These are phyloP conservation scores for Pseudoscleropodium purum DNA, from an alignment of 225 moss, liverwort and hornwort genomes.

Conservation along the genomic window DNA sequence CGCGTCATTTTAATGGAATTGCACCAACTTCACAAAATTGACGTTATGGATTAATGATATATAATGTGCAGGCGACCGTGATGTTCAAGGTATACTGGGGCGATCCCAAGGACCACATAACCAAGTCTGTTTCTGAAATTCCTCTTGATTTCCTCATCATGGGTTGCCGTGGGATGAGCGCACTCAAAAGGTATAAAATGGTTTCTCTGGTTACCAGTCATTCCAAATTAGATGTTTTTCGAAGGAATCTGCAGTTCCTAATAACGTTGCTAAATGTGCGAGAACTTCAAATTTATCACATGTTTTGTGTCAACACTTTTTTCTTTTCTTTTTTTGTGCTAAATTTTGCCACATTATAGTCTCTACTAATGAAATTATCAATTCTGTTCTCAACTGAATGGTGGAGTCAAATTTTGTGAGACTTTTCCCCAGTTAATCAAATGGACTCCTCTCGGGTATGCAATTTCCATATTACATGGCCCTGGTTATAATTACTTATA, in stretches of 20 bases:
- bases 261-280: not conserved
- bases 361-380: not conserved
- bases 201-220: not conserved
- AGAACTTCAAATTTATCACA: not conserved
- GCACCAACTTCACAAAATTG: no score
- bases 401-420: not conserved
- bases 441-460: not conserved
- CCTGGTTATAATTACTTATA: no score
- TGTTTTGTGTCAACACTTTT: no score
- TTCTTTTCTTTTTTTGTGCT: not conserved
- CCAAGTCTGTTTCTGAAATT: conserved; percentile 50
- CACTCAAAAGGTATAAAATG: conserved; percentile 44
- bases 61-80: conserved; percentile 37
- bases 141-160: conserved; percentile 66
- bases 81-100: conserved; percentile 72
- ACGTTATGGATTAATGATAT: no score
- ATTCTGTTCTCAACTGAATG: not conserved
- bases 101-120: conserved; percentile 54
- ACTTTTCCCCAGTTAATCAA: not conserved
- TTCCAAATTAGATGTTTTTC: no score
- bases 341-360: not conserved
- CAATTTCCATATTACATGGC: no score
- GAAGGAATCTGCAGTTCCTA: no score
- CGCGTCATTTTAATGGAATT: not conserved
- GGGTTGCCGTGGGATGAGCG: conserved; percentile 77